These are phyloP conservation scores for Arthroderma sp. DNA, from an alignment of 2,329 filamentous ascomycete species.

Conservation along the genomic window DNA sequence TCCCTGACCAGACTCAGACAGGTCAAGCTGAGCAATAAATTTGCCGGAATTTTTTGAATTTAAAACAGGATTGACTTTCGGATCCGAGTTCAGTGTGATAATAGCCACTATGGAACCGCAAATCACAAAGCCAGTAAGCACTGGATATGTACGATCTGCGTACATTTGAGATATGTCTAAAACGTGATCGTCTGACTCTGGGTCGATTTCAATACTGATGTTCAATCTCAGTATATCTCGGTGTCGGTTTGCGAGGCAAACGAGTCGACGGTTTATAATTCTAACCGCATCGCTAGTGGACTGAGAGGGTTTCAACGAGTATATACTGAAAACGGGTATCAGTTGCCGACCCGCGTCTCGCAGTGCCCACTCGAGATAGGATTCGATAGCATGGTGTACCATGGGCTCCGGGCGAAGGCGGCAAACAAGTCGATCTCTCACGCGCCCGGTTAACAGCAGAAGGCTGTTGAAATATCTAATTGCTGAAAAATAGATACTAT, in stretches of 20 bases:
- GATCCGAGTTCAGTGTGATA: conserved; percentile 36
- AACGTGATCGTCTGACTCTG: conserved; percentile 3
- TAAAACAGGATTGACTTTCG: conserved; percentile 14
- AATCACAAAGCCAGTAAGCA: conserved; percentile 42
- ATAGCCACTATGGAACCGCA: conserved; percentile 40
- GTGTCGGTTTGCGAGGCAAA: conserved; percentile 31
- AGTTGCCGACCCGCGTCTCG: conserved; percentile 34
- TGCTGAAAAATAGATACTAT: conserved; percentile 19
- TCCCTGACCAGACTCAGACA: conserved; percentile 39
- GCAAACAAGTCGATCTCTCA: conserved; percentile 37
- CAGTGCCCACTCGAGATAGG: conserved; percentile 42
- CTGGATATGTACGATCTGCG: conserved; percentile 26
- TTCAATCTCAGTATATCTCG: conserved; percentile 16
- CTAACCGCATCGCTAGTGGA: conserved; percentile 28
- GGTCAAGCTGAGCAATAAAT: conserved; percentile 41
- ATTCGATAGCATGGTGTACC: conserved; percentile 29
- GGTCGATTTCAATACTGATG: conserved; percentile 5
- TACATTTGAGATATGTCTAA: conserved; percentile 4
- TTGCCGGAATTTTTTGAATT: conserved; percentile 12
- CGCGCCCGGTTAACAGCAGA: conserved; percentile 37
- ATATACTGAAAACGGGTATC: conserved; percentile 35
- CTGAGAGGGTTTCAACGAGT: conserved; percentile 28
- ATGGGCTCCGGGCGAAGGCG: conserved; percentile 22
- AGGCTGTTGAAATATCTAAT: conserved; percentile 38
- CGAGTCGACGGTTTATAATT: conserved; percentile 32